phyloP scores from a whole-genome alignment of 1,139 yeast genomes.

The Suhomyces chickasaworum region DNA sequence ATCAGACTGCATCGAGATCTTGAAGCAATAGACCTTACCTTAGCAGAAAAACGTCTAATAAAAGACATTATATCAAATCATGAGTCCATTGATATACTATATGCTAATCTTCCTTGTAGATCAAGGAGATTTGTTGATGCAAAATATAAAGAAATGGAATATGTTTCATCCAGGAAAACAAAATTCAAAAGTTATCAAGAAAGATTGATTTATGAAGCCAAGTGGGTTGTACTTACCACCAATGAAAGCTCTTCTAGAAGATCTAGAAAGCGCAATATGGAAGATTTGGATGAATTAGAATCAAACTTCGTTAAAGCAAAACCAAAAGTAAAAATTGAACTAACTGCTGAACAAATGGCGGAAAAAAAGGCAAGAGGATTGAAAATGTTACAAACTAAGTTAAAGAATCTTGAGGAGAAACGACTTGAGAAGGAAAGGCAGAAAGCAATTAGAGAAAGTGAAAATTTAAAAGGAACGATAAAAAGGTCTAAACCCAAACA shows the following conservation, averaged over 20 bases:
- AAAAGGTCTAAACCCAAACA: constrained; percentile 2
- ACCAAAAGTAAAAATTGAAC: constrained; percentile 6
- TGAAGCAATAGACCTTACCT: constrained; percentile 7
- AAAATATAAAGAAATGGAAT: constrained; percentile 24
- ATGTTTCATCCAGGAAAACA: constrained; percentile 28
- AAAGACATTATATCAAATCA: constrained; percentile 8
- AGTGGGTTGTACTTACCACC: constrained; percentile 35
- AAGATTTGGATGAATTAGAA: constrained; percentile 10
- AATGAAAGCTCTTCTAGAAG: constrained; percentile 17
- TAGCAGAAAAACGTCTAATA: constrained; percentile 14
- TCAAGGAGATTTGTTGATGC: constrained; percentile 21
- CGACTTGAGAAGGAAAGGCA: background rate
- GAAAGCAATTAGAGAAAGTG: background rate
- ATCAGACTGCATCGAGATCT: background rate
- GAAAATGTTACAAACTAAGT: constrained; percentile 7
- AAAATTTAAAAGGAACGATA: too few species aligned
- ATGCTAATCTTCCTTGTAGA: constrained; percentile 17
- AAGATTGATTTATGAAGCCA: constrained; percentile 39
- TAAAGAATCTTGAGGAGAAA: constrained; percentile 15
- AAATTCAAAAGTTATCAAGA: constrained; percentile 34
- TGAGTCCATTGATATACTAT: constrained; percentile 4
- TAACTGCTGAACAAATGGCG: constrained; percentile 11
- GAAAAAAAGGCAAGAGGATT: constrained; percentile 3
- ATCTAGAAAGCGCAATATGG: constrained; percentile 12
- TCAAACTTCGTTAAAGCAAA: background rate